phyloP scores from a whole-genome alignment of 2,329 filamentous ascomycete species.

The Ophiostoma tasmaniense region DNA sequence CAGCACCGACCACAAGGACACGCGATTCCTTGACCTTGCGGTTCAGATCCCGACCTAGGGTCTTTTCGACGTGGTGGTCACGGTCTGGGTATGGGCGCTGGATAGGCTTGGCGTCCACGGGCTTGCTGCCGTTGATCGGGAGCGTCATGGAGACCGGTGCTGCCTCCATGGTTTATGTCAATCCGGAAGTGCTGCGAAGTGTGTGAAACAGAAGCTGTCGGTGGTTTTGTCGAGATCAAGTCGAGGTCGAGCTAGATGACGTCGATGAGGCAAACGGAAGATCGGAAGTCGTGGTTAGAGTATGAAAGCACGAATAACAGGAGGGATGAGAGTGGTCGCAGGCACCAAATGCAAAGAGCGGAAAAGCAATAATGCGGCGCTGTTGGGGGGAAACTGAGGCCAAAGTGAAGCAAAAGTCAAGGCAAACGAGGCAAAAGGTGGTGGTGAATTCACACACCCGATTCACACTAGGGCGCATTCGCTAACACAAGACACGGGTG shows the following conservation, averaged over 20 bases:
- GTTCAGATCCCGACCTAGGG: neutral
- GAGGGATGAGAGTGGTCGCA: neutral
- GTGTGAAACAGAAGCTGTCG: neutral
- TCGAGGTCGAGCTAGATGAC: neutral
- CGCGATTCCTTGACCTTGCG: conserved; percentile 36
- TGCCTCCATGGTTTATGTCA: neutral
- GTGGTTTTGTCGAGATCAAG: neutral
- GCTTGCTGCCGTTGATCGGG: conserved; percentile 8
- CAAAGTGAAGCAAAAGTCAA: neutral
- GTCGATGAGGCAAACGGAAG: neutral
- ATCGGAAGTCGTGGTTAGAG: neutral
- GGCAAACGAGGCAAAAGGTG: neutral
- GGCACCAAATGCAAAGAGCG: neutral
- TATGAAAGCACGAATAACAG: neutral
- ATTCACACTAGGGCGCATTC: neutral
- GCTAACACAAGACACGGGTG: neutral
- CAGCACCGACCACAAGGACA: conserved; percentile 89
- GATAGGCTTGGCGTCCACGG: neutral
- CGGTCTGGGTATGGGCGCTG: conserved; percentile 4
- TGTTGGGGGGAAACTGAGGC: neutral
- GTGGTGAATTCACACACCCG: neutral
- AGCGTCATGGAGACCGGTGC: neutral
- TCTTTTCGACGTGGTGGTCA: conserved; percentile 2
- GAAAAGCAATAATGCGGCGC: neutral
- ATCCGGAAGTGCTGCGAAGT: neutral